Base-by-base conservation (phyloP, 257 asterid species). In the Nicotiana tabacum region DNA sequence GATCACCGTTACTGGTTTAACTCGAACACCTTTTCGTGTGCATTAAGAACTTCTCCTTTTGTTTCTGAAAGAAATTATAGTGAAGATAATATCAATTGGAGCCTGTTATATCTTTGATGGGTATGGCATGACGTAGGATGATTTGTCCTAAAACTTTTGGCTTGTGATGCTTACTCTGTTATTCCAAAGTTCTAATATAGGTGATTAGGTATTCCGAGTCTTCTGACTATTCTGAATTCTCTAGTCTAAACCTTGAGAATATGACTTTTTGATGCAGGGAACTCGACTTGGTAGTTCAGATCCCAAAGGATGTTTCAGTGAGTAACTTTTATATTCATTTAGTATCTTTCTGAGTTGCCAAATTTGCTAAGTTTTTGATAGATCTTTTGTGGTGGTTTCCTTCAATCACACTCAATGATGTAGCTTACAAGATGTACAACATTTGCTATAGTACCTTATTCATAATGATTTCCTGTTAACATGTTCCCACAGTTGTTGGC, bases 301-400 rank as follows among this genome's bases (percentile, higher is more conserved):
- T 90, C 99, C 99, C 43, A 96, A 96, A 88, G 99, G 99, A 80
- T 96, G 99, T 89, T 93, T 93, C 89, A 94, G 99, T 96, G 90
- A 96, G 99, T 94, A 84, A 65, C 78, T 62, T 76, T 21, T 43
- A 58, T 83, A 48, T 81, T 85, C 69, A 83, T 78, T 86, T 83
- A 61, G 77, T 76, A 46, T 11, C 55, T 56, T 60, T 11, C 70
- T 39, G 51, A 58, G 27, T 56, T 35, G 46, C 61, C 57, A 46
- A 11, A 16, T 85, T 53, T 12, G 46, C 39, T 74, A 48, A 13
- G 13, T 27, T 48, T 70, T 70, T 70, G 3, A n/a, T 48, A 21
- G 60, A 21, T 70, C 12, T 70, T 70, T 70, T 70, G 78, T 70
- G 78, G 78, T 70, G 46, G 37, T 46, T 43, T 16, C 58, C 78